Percentiles rank a stretch among this genome's conserved stretches.
Conservation (phyloP, 495 filamentous ascomycete genomes). For the Bathelium albidoporum region DNA sequence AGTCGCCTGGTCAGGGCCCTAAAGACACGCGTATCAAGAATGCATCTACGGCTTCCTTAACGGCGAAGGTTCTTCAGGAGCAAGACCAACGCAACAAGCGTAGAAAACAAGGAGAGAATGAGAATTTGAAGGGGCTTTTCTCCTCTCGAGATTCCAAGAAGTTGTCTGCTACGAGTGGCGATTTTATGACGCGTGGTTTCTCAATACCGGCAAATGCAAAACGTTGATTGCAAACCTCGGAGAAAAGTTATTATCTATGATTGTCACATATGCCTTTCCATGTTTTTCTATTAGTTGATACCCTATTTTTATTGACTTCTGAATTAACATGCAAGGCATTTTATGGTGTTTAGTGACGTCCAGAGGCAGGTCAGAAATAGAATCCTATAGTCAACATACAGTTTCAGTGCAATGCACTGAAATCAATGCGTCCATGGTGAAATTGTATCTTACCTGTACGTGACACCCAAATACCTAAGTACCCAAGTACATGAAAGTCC, state of each 20-base stretch:
- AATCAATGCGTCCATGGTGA: no score
- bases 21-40: constrained; percentile 59
- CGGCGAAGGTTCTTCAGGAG: constrained; percentile 74
- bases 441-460: no score
- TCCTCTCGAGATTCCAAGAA: constrained; percentile 41
- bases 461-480: no score
- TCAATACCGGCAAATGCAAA: constrained; percentile 42
- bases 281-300: no score
- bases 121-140: constrained; percentile 62
- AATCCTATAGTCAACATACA: no score
- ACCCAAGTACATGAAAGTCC: no score
- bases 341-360: no score
- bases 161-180: constrained; percentile 40
- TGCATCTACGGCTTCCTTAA: constrained; percentile 69
- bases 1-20: constrained; percentile 8
- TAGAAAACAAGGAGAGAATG: constrained; percentile 58
- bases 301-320: no score
- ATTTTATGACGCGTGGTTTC: constrained; percentile 74
- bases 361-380: no score
- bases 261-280: no score
- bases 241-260: not conserved
- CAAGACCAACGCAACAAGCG: constrained; percentile 73
- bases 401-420: no score
- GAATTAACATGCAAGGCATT: no score
- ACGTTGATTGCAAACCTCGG: constrained; percentile 13